Evolutionary conservation across 495 filamentous ascomycete species (phyloP), one percentile per base, ranked within the genome.

Genomic region (Penicillium macrosclerotiorum): DNA sequence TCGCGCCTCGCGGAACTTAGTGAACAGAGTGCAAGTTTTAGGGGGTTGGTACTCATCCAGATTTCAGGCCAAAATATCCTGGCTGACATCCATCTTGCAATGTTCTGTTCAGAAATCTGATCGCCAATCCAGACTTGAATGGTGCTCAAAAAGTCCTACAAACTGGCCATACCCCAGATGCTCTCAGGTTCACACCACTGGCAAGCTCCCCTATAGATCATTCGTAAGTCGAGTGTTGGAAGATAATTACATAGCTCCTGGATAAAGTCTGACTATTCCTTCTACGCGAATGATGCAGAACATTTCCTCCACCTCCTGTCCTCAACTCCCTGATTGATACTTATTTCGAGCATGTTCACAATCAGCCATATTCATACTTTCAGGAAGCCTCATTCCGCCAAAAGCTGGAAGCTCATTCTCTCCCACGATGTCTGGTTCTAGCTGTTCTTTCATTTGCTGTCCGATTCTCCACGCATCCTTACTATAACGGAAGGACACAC

Each of bases 311-410:
- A 7, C 16, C 23, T 2, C 19, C 52, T 0, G 52, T 62, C 1
- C 27, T 56, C 0, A 1, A 14, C 8, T 59, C 60, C 6, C 43
- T 64, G 12, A 52, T 63, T n/a, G 55, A 62, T 23, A 57, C 54
- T 4, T 66, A 59, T 22, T 66, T 66, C 31, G 7, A 39, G 2
- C 60, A 45, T 31, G 48, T 54, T 12, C 64, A 67, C 25, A 65
- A 67, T 23, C 59, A 61, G 29, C 64, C 64, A 0, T 67, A 67
- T 43, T 59, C 54, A 1, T 61, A 57, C 30, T 57, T 67, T 34
- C 59, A 60, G 14, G 62, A 65, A 35, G 16, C 31, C 8, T 53
- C 38, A 1, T 67, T 67, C 31, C 53, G 59, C 3, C 47, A 52
- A 11, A 48, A 46, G 13, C 20, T 63, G 2, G 31, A 52, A 9